Evolutionary conservation across 441 rosid species (phyloP).

Genomic region (Geranium incanum): DNA sequence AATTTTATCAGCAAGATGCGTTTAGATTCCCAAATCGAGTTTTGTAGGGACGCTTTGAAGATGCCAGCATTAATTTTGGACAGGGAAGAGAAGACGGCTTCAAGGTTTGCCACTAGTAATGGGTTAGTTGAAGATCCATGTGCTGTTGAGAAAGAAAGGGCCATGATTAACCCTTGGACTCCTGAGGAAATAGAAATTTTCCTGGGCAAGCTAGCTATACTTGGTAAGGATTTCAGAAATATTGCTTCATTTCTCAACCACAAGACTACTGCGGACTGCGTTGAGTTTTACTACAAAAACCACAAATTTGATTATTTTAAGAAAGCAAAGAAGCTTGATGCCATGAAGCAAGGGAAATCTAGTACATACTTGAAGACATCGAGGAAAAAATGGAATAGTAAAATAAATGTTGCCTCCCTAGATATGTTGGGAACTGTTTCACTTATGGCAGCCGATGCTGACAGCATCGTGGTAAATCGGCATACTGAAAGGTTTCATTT

Average conservation of each 20-base stretch:
- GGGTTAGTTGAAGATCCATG: slow-evolving; percentile 90
- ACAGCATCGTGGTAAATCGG: slow-evolving; percentile 33
- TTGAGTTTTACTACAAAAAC: slow-evolving; percentile 93
- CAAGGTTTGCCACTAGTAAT: slow-evolving; percentile 64
- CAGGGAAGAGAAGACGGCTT: slow-evolving; percentile 53
- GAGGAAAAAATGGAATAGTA: slow-evolving; percentile 61
- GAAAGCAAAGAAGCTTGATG: slow-evolving; percentile 61
- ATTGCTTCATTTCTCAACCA: slow-evolving; percentile 81
- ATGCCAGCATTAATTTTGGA: slow-evolving; percentile 91
- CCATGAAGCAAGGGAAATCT: slow-evolving; percentile 49
- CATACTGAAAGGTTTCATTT: slow-evolving; percentile 40
- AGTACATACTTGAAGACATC: slow-evolving; percentile 64
- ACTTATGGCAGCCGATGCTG: slow-evolving; percentile 61
- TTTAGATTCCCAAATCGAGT: slow-evolving; percentile 38
- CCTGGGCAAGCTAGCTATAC: slow-evolving; percentile 58
- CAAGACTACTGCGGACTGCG: slow-evolving; percentile 93
- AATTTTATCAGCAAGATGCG: slow-evolving; percentile 55
- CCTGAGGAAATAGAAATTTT: slow-evolving; percentile 68
- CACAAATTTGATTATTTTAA: slow-evolving; percentile 86
- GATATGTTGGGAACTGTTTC: slow-evolving; percentile 78
- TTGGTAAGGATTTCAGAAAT: slow-evolving; percentile 81
- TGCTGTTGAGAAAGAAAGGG: slow-evolving; percentile 78
- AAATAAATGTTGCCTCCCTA: slow-evolving; percentile 63
- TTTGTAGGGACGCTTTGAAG: slow-evolving; percentile 49
- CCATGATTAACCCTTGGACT: slow-evolving; percentile 85